phyloP scores from a whole-genome alignment of 2,329 filamentous ascomycete genomes.

The Epichloe coenophiala region DNA sequence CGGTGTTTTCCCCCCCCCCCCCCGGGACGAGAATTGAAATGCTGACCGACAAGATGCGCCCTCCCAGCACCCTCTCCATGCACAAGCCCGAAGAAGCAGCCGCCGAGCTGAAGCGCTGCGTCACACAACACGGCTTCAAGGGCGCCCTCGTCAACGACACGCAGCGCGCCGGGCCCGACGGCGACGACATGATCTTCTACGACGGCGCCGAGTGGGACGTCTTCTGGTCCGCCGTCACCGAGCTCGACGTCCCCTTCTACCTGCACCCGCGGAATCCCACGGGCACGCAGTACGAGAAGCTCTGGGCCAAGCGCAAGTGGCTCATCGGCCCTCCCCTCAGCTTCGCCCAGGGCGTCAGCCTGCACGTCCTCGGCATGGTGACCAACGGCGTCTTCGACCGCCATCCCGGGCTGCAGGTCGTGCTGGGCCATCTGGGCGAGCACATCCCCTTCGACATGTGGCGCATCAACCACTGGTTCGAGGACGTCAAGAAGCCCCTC shows the following conservation, averaged over 20 bases:
- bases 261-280: slow-evolving; percentile 47
- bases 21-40: background rate
- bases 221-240: slow-evolving; percentile 45
- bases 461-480: slow-evolving; percentile 41
- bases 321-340: slow-evolving; percentile 45
- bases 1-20: slow-evolving; percentile 4
- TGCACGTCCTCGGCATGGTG: slow-evolving; percentile 40
- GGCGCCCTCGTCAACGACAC: slow-evolving; percentile 50
- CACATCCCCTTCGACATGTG: slow-evolving; percentile 35
- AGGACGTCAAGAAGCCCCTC: slow-evolving; percentile 39
- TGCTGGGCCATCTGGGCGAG: slow-evolving; percentile 35
- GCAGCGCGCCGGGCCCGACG: slow-evolving; percentile 43
- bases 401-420: slow-evolving; percentile 29
- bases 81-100: slow-evolving; percentile 37
- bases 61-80: slow-evolving; percentile 32
- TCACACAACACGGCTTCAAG: slow-evolving; percentile 46
- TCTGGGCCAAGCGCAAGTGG: slow-evolving; percentile 45
- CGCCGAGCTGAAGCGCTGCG: slow-evolving; percentile 36
- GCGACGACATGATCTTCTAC: slow-evolving; percentile 51
- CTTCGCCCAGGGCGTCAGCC: slow-evolving; percentile 44
- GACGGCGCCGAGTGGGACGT: slow-evolving; percentile 45
- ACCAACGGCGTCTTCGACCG: slow-evolving; percentile 38
- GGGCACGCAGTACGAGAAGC: slow-evolving; percentile 40
- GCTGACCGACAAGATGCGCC: background rate
- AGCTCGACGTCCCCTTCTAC: slow-evolving; percentile 52